Conservation (phyloP, 2,329 filamentous ascomycete genomes). For the Sporothrix pallida region DNA sequence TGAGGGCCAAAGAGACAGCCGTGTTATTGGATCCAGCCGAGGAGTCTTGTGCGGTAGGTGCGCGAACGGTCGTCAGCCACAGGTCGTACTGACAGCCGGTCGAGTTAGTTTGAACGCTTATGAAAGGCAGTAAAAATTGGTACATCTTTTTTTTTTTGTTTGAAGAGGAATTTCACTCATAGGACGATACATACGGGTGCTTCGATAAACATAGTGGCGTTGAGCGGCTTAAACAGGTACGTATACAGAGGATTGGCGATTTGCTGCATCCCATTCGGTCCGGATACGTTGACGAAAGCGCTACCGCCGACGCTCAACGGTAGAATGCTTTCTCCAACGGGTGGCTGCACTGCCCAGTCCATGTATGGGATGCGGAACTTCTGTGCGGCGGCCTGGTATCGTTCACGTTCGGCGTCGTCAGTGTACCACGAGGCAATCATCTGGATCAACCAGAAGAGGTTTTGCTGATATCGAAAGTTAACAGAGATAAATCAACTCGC, state of each 20-base stretch:
- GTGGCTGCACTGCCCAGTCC: conserved; percentile 62
- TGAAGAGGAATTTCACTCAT: neutral
- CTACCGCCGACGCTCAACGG: conserved; percentile 55
- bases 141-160: neutral
- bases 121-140: neutral
- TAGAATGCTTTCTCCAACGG: conserved; percentile 55
- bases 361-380: conserved; percentile 64
- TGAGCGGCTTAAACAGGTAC: conserved; percentile 66
- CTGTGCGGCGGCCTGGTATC: conserved; percentile 58
- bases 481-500: no score
- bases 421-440: conserved; percentile 57
- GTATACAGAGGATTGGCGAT: conserved; percentile 68
- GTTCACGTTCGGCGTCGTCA: conserved; percentile 48
- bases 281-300: conserved; percentile 55
- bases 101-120: neutral
- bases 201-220: conserved; percentile 62
- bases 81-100: conserved; percentile 55
- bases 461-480: conserved; percentile 45
- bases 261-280: conserved; percentile 60
- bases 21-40: conserved; percentile 64
- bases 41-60: conserved; percentile 51
- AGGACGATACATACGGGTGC: conserved; percentile 57
- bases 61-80: conserved; percentile 66
- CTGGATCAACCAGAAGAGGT: conserved; percentile 46
- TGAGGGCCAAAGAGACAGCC: conserved; percentile 58